Percentiles rank a stretch among this genome's conserved stretches.
These are phyloP conservation scores for Picochlorum sp. DNA, from an alignment of 139 green algal genomes.

Conservation along the genomic window DNA sequence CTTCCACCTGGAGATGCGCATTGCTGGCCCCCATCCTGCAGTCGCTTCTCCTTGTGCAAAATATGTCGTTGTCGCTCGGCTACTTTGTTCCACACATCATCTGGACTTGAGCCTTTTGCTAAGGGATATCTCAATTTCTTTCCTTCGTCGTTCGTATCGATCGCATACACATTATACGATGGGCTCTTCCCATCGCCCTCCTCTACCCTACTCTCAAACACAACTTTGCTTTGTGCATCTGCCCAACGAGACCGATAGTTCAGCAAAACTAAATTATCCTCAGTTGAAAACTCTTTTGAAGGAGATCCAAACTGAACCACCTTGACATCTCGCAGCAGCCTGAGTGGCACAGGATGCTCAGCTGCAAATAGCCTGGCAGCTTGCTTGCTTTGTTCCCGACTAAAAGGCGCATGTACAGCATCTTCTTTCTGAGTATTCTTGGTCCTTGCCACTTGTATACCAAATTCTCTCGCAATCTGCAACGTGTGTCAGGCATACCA, in stretches of 20 bases:
- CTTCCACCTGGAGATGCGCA: not conserved
- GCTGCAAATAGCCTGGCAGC: not conserved
- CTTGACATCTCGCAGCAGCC: constrained; percentile 12
- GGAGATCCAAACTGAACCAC: constrained; percentile 9
- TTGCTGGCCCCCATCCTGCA: not conserved
- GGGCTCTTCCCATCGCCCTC: not conserved
- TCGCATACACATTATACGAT: constrained; percentile 3
- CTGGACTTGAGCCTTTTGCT: not conserved
- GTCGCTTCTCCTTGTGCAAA: not conserved
- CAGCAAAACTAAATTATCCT: not conserved
- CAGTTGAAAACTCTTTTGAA: not conserved
- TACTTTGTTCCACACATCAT: not conserved
- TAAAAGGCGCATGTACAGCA: constrained; percentile 4
- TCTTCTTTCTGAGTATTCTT: constrained; percentile 10
- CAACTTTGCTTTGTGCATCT: constrained; percentile 14
- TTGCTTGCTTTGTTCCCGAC: not conserved
- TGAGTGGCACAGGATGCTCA: constrained; percentile 1
- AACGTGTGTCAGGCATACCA: not conserved
- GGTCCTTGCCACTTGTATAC: not conserved
- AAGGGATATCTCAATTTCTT: not conserved
- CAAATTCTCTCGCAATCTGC: constrained; percentile 25
- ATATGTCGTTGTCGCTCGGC: not conserved
- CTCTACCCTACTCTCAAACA: constrained; percentile 3
- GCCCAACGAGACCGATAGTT: constrained; percentile 12
- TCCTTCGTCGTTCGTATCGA: not conserved